Evolutionary conservation across 495 filamentous ascomycete genomes (phyloP), one percentile per base, ranked within the genome.

Genomic region (Jackrogersella multiformis): DNA sequence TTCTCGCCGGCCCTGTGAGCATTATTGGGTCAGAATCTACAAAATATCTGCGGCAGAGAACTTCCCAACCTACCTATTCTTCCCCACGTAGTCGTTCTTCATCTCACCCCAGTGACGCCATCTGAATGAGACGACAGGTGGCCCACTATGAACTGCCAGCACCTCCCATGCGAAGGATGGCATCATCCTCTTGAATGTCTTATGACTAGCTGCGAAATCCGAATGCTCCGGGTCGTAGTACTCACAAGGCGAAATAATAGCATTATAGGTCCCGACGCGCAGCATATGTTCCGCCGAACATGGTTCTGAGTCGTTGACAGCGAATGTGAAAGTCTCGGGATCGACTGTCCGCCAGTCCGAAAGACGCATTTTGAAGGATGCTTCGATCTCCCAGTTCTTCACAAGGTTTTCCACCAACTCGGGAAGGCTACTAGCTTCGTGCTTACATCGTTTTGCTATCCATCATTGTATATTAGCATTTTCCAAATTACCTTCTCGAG

Each of bases 141-240:
- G 49, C 5, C 32, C 32, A 20, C 32, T 53, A 15, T 53, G 32
- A 5, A 53, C 49, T 20, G 38, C 32, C 2, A 53, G 12, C 16
- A 53, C 49, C n/a, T 53, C 49, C 32, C 32, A 53, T 9, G 32
- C 32, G n/a, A 53, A 53, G n/a, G 18, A 1, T 13, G 32, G 32
- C 32, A 53, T 53, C 49, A 53, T 53, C 32, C 49, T 53, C 12
- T 53, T 53, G 20, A 53, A 53, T 21, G 49, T 53, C 20, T 53
- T 53, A 13, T 53, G 32, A 15, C 32, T 53, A 1, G 32, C 49
- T 8, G 30, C 30, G 15, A 53, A 53, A 21, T 53, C 49, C 12
- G 49, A 36, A 10, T 38, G 6, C 4, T 24, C 18, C 6, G 49
- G 49, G 18, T 53, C 49, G 34, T 53, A 53, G 7, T 53, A 53